Percentiles rank a stretch among this genome's conserved stretches.
These are phyloP conservation scores for Annulohypoxylon stygium DNA, from an alignment of 495 filamentous ascomycete genomes.

Conservation along the genomic window DNA sequence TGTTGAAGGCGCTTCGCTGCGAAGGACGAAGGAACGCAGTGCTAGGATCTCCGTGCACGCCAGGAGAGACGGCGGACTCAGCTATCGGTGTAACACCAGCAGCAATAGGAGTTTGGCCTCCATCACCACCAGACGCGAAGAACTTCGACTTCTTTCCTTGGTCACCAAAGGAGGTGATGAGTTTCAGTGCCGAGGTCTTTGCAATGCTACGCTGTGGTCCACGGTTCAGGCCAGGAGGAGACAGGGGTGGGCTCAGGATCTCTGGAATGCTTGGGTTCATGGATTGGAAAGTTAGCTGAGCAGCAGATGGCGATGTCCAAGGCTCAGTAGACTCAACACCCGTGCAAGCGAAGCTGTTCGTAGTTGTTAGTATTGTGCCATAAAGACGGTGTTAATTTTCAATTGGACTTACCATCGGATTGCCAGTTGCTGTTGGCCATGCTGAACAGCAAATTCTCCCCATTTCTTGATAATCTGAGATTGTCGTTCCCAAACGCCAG, in stretches of 20 bases:
- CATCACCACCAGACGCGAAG: conserved; percentile 72
- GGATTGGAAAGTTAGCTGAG: conserved; percentile 71
- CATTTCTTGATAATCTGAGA: conserved; percentile 89
- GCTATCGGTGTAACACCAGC: conserved; percentile 90
- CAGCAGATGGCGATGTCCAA: conserved; percentile 85
- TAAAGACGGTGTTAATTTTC: too few relatives aligned
- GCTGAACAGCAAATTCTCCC: conserved; percentile 91
- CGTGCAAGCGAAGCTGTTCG: conserved; percentile 77
- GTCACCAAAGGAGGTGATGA: conserved; percentile 90
- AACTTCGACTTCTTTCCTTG: conserved; percentile 73
- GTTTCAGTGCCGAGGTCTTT: conserved; percentile 88
- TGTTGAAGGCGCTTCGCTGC: conserved; percentile 67
- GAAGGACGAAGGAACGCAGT: conserved; percentile 75
- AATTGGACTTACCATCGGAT: conserved; percentile 76
- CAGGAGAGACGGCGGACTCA: conserved; percentile 86
- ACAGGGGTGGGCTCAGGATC: conserved; percentile 70
- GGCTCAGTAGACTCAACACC: conserved; percentile 79
- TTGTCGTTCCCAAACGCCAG: conserved; percentile 88
- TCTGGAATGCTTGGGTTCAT: conserved; percentile 63
- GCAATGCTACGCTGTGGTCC: conserved; percentile 70
- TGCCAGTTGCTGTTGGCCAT: conserved; percentile 88
- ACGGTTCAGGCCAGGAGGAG: conserved; percentile 62
- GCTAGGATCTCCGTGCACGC: conserved; percentile 71
- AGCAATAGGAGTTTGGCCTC: conserved; percentile 81
- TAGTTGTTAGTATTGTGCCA: conserved; percentile 35